Conservation (phyloP, 2,329 filamentous ascomycete genomes). For the Onygenales sp. region DNA sequence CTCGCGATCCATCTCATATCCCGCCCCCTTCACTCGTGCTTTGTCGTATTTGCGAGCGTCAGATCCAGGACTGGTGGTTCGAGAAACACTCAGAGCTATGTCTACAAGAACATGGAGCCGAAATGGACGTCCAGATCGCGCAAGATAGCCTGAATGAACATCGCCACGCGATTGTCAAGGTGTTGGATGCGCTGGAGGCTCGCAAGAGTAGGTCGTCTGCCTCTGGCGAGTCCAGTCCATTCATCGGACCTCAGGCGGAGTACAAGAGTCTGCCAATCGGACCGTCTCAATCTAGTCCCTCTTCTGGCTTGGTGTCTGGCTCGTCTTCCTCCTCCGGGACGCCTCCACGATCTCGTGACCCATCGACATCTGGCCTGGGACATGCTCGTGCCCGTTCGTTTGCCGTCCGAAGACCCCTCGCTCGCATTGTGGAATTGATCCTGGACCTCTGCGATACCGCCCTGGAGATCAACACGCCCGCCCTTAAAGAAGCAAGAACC, state of each 20-base stretch:
- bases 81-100: conserved; percentile 97
- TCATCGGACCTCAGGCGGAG: conserved; percentile 56
- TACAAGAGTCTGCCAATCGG: conserved; percentile 86
- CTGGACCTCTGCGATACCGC: conserved; percentile 94
- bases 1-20: conserved; percentile 64
- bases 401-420: conserved; percentile 78
- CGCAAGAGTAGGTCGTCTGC: conserved; percentile 41
- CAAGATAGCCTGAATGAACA: conserved; percentile 90
- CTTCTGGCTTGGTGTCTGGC: conserved; percentile 61
- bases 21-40: conserved; percentile 76
- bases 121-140: conserved; percentile 95
- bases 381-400: conserved; percentile 79
- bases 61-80: conserved; percentile 99
- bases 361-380: conserved; percentile 58
- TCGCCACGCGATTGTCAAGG: conserved; percentile 86
- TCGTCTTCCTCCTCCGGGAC: conserved; percentile 60
- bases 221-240: conserved; percentile 26
- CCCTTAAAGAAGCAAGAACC: conserved; percentile 72
- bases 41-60: conserved; percentile 93
- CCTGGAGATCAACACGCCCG: conserved; percentile 85
- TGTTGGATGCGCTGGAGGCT: conserved; percentile 83
- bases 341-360: conserved; percentile 57
- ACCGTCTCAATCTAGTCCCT: conserved; percentile 57
- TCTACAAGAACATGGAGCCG: conserved; percentile 86
- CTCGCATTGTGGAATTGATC: conserved; percentile 87